Conservation (phyloP, 345 rosid genomes). For the Barbarea vulgaris region DNA sequence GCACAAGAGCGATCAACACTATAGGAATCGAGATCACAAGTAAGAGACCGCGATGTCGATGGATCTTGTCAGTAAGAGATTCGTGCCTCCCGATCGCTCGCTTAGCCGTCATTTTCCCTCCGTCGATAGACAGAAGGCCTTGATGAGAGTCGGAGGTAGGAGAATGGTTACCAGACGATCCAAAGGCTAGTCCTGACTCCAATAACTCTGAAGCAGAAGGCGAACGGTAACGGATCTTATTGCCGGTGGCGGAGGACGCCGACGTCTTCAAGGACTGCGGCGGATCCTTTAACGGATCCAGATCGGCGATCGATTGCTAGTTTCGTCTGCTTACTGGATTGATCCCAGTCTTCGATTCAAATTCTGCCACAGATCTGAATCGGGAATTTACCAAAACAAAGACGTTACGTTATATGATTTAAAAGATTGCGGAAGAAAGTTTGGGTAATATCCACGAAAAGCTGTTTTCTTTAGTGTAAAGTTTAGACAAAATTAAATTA, state of each 20-base stretch:
- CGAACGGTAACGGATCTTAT: constrained; percentile 92
- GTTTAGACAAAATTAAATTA: not conserved
- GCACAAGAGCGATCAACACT: constrained; percentile 57
- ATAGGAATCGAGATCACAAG: constrained; percentile 71
- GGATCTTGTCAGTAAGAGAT: constrained; percentile 75
- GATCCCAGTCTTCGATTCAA: constrained; percentile 11
- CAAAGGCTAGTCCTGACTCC: constrained; percentile 42
- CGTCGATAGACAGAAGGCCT: constrained; percentile 37
- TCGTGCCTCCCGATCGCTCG: constrained; percentile 55
- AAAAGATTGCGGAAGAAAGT: constrained; percentile 18
- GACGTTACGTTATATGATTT: constrained; percentile 33
- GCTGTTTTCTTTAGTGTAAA: constrained; percentile 29
- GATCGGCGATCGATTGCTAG: constrained; percentile 44
- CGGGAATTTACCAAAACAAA: constrained; percentile 13
- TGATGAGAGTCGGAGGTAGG: constrained; percentile 45
- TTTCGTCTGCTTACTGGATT: not conserved
- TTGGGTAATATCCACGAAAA: constrained; percentile 34
- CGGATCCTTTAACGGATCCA: constrained; percentile 78
- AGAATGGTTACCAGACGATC: constrained; percentile 32
- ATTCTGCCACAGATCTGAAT: constrained; percentile 28
- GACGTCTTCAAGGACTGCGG: constrained; percentile 65
- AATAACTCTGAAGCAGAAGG: constrained; percentile 67
- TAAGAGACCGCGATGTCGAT: constrained; percentile 60
- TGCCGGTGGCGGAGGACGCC: constrained; percentile 48
- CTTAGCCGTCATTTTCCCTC: constrained; percentile 58